Percentiles rank a stretch among this genome's conserved stretches.
Evolutionary conservation across 2,329 filamentous ascomycete genomes (phyloP).

Genomic region (Talaromyces sp.): DNA sequence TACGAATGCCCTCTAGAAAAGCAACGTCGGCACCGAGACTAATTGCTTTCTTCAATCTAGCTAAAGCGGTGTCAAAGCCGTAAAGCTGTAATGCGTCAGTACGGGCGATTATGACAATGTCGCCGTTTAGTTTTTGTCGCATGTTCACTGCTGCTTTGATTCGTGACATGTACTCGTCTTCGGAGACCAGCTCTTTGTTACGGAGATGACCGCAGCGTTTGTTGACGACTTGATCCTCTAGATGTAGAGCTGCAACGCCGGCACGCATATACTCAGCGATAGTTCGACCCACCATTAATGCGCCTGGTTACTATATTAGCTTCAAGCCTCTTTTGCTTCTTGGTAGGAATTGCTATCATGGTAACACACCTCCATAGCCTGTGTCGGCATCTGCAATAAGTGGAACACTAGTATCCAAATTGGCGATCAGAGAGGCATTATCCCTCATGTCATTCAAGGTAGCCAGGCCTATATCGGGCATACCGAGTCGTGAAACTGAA

Average conservation of each 20-base stretch:
- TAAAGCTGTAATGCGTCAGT: conserved; percentile 42
- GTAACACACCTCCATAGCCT: conserved; percentile 58
- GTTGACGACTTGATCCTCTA: conserved; percentile 59
- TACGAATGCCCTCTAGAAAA: conserved; percentile 45
- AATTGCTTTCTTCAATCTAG: conserved; percentile 41
- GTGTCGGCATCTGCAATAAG: conserved; percentile 59
- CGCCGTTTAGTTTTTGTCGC: conserved; percentile 34
- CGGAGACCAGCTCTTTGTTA: conserved; percentile 43
- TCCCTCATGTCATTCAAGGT: conserved; percentile 56
- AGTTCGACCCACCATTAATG: conserved; percentile 52
- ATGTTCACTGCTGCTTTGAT: conserved; percentile 42
- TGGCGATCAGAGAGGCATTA: conserved; percentile 58
- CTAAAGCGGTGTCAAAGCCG: conserved; percentile 45
- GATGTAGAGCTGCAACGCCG: conserved; percentile 59
- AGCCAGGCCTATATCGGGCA: conserved; percentile 55
- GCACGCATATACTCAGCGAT: conserved; percentile 54
- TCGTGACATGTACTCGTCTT: conserved; percentile 35
- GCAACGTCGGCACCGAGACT: conserved; percentile 46
- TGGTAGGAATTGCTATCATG: too few species aligned
- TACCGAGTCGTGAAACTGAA: conserved; percentile 50
- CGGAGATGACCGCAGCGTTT: conserved; percentile 46
- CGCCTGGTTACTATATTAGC: too few species aligned
- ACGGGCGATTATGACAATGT: conserved; percentile 49
- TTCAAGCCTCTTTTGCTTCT: too few species aligned
- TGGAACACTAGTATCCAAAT: conserved; percentile 51